These are phyloP conservation scores for Chondrostereum purpureum DNA, from an alignment of 1,284 basidiomycete species.

Conservation along the genomic window DNA sequence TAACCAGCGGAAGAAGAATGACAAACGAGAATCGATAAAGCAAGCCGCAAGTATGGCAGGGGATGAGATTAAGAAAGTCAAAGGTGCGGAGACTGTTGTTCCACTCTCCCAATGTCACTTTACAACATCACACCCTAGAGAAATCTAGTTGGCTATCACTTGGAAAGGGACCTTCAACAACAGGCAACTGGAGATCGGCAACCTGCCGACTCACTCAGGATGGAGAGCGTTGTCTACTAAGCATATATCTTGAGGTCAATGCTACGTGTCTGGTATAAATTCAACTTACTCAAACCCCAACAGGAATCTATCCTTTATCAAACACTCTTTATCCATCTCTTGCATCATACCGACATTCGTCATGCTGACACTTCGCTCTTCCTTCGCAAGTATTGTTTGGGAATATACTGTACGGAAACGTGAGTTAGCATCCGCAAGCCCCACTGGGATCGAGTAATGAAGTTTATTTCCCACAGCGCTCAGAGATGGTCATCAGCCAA, in stretches of 20 bases:
- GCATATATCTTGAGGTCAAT: constrained; percentile 69
- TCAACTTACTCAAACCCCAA: constrained; percentile 8
- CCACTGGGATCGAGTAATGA: neutral
- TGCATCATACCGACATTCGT: constrained; percentile 71
- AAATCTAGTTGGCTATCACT: constrained; percentile 68
- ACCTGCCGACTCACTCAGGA: constrained; percentile 66
- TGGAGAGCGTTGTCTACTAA: constrained; percentile 56
- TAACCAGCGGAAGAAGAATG: constrained; percentile 41
- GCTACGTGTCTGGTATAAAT: no score
- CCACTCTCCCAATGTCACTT: constrained; percentile 7
- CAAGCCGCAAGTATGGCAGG: constrained; percentile 25
- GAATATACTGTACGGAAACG: constrained; percentile 52
- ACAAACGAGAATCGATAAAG: constrained; percentile 47
- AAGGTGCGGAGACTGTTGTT: constrained; percentile 37
- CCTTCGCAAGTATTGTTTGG: constrained; percentile 62
- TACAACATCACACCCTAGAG: constrained; percentile 32
- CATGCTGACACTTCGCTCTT: constrained; percentile 65
- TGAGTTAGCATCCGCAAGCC: constrained; percentile 1
- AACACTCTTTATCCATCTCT: constrained; percentile 62
- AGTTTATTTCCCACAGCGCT: constrained; percentile 29
- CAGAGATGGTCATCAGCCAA: constrained; percentile 54
- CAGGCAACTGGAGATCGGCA: constrained; percentile 63
- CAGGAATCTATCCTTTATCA: constrained; percentile 69
- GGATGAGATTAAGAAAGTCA: constrained; percentile 43
- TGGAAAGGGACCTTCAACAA: constrained; percentile 39